These are phyloP conservation scores for Dioscorea zingiberensis DNA, from an alignment of 106 monocot species.

Conservation along the genomic window DNA sequence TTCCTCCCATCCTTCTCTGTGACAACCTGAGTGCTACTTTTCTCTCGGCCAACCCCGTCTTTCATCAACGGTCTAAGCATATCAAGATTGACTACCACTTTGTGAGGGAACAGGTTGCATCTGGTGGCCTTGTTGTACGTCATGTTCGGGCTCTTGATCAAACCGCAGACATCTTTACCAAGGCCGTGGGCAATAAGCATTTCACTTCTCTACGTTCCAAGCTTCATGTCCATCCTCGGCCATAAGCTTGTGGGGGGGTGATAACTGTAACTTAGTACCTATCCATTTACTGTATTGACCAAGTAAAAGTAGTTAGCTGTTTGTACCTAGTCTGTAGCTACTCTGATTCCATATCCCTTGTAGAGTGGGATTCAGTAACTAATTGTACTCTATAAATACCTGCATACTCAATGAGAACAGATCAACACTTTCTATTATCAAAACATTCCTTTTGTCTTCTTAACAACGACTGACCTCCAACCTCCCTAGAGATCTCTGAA, in stretches of 20 bases:
- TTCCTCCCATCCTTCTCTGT: background rate
- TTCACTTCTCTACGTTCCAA: background rate
- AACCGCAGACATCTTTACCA: background rate
- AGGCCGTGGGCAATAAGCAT: background rate
- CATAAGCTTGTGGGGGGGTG: background rate
- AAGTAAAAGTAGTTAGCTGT: too few relatives aligned
- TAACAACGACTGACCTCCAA: too few relatives aligned
- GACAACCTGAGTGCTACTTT: background rate
- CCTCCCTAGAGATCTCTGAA: too few relatives aligned
- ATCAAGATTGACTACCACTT: slow-evolving; percentile 14
- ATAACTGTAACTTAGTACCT: too few relatives aligned
- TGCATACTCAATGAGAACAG: too few relatives aligned
- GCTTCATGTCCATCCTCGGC: background rate
- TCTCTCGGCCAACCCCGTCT: background rate
- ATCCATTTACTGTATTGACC: too few relatives aligned
- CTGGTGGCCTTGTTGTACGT: background rate
- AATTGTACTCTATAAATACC: too few relatives aligned
- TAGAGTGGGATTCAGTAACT: too few relatives aligned
- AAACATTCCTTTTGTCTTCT: too few relatives aligned
- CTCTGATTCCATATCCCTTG: too few relatives aligned
- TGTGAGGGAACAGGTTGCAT: background rate
- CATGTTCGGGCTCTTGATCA: background rate
- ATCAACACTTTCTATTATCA: too few relatives aligned
- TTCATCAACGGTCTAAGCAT: slow-evolving; percentile 4
- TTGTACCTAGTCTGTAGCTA: too few relatives aligned